Evolutionary conservation across 768 basidiomycete genomes (phyloP).

Genomic region (Russula compacta): DNA sequence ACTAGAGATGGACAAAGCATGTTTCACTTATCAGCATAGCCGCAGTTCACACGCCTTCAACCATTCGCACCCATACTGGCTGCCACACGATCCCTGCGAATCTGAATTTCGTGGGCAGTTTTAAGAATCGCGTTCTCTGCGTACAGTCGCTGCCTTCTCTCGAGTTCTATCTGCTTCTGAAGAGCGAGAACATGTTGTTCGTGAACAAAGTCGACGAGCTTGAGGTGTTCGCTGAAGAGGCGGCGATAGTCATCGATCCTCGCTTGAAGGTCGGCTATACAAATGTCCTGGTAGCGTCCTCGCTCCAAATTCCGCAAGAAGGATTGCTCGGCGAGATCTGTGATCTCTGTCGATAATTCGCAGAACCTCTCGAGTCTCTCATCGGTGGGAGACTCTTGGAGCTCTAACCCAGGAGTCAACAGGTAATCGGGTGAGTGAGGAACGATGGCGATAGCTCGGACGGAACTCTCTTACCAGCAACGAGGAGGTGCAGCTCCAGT

Average conservation of each 20-base stretch:
- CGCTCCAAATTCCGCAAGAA: background rate
- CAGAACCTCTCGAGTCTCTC: background rate
- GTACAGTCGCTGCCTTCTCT: background rate
- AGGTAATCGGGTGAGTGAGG: no score
- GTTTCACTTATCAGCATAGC: background rate
- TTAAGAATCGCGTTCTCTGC: background rate
- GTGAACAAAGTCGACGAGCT: background rate
- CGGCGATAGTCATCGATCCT: background rate
- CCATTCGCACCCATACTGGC: no score
- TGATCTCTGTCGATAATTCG: background rate
- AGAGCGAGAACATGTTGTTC: background rate
- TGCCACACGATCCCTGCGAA: background rate
- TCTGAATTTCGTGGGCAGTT: background rate
- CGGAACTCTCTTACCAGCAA: background rate
- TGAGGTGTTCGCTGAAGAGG: background rate
- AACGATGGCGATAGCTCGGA: background rate
- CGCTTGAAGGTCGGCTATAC: background rate
- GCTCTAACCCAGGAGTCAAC: background rate
- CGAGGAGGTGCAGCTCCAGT: background rate
- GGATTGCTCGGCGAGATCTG: background rate
- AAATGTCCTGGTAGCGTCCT: background rate
- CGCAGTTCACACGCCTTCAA: background rate
- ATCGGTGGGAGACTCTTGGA: background rate
- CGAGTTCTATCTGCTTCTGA: background rate
- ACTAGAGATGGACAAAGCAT: background rate